Evolutionary conservation across 257 asterid species (phyloP).

Genomic region (Solanum gracilifrons): DNA sequence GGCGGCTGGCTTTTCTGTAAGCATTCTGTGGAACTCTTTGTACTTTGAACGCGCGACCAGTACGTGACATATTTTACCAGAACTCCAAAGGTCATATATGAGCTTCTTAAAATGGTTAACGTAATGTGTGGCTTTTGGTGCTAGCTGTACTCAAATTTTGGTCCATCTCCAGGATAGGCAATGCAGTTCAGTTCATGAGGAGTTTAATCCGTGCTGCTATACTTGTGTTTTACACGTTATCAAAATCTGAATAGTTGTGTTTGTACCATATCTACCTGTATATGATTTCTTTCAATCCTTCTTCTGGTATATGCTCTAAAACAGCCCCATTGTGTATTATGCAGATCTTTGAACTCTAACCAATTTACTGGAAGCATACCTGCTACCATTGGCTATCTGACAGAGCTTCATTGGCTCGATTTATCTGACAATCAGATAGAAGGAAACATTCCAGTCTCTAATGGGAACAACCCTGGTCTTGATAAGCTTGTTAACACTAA

Average conservation of each 20-base stretch:
- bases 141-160: background rate
- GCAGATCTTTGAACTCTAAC: constrained; percentile 71
- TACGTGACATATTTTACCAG: background rate
- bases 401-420: constrained; percentile 78
- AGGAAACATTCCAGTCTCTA: constrained; percentile 74
- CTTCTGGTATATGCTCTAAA: background rate
- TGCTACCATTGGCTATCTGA: constrained; percentile 50
- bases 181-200: background rate
- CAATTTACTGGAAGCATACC: constrained; percentile 65
- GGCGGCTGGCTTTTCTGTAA: constrained; percentile 52
- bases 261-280: background rate
- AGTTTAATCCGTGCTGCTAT: background rate
- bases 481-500: constrained; percentile 58
- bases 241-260: background rate
- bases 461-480: constrained; percentile 61
- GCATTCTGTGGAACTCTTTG: constrained; percentile 5
- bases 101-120: background rate
- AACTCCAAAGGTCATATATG: background rate
- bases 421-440: constrained; percentile 65
- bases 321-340: background rate
- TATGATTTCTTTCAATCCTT: background rate
- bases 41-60: background rate
- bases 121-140: background rate
- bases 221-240: background rate
- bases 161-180: background rate